Evolutionary conservation across 306 rosid species (phyloP), one percentile per base, ranked within the genome.

Genomic region (Senna siamea): DNA sequence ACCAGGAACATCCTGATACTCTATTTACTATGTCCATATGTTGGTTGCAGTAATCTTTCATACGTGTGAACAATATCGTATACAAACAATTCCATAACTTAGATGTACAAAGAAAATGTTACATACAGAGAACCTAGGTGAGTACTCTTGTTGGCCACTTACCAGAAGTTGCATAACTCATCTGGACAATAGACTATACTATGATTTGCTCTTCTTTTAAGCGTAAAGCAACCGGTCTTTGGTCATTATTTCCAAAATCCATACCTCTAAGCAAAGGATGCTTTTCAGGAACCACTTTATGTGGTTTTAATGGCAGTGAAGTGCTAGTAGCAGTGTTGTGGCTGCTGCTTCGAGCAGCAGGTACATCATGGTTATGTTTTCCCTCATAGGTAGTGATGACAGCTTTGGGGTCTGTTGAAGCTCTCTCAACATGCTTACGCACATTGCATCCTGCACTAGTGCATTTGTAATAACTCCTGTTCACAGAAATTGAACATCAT

Each of bases 391-490:
- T 78, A 11, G 96, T 89, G 55, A 89, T 77, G 51, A 89, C 96
- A 20, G 96, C 92, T 66, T 89, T 87, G 11, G 89, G 71, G 65
- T 89, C 96, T 12, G 85, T 83, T 18, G 92, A 82, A 75, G 96
- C 91, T 75, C 95, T 89, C 80, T 89, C 96, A 7, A 89, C 90
- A 69, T 89, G 96, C 76, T 89, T 89, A 4, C 92, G 90, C 32
- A 89, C 96, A 37, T 87, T 89, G 84, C 96, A 89, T 55, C 96
- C 92, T 2, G 79, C 64, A 70, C 55, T 75, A 20, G 96, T 89
- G 78, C 96, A 89, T 81, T 88, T 90, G 86, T 88, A 90, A 65
- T 90, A 90, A 80, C 93, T 90, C 90, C 93, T 90, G 88, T 61
- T 37, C 69, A 70, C 7, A 65, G 48, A 63, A 48, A 18, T 17